phyloP scores from a whole-genome alignment of 331 rosid genomes.

The Rhamnella rubrinervis region DNA sequence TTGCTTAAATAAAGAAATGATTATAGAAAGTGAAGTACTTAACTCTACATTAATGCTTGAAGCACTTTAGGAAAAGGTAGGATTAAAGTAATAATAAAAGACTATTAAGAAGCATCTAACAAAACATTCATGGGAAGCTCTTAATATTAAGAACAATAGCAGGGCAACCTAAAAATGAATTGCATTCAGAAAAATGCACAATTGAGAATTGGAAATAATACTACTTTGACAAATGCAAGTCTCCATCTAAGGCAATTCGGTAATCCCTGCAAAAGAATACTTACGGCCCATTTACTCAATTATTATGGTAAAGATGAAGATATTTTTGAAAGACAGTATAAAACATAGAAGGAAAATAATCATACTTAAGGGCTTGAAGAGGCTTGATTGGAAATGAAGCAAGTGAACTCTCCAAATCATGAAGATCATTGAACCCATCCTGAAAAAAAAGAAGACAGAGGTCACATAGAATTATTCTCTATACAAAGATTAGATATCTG shows the following conservation, averaged over 20 bases:
- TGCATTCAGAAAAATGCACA: background rate
- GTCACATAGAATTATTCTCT: slow-evolving; percentile 17
- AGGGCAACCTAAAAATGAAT: background rate
- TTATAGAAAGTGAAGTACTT: background rate
- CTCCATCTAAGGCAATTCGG: background rate
- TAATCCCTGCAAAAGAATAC: background rate
- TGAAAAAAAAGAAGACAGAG: slow-evolving; percentile 39
- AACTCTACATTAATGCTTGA: background rate
- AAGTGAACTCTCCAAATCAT: slow-evolving; percentile 78
- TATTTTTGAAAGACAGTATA: background rate
- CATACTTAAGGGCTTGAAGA: slow-evolving; percentile 95
- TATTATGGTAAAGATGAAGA: background rate
- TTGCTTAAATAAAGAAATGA: background rate
- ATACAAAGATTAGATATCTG: slow-evolving; percentile 16
- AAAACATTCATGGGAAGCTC: no score
- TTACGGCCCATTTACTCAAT: slow-evolving; percentile 2
- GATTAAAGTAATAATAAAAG: no score
- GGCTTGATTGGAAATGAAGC: slow-evolving; percentile 90
- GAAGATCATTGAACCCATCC: slow-evolving; percentile 70
- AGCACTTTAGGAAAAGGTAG: no score
- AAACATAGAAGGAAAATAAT: slow-evolving; percentile 6
- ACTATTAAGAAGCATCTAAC: no score
- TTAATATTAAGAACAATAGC: background rate
- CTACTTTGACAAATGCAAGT: background rate
- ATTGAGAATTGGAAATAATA: no score